Base-by-base conservation (phyloP, 2,329 filamentous ascomycete genomes). In the Phaeosphaeria sp. region DNA sequence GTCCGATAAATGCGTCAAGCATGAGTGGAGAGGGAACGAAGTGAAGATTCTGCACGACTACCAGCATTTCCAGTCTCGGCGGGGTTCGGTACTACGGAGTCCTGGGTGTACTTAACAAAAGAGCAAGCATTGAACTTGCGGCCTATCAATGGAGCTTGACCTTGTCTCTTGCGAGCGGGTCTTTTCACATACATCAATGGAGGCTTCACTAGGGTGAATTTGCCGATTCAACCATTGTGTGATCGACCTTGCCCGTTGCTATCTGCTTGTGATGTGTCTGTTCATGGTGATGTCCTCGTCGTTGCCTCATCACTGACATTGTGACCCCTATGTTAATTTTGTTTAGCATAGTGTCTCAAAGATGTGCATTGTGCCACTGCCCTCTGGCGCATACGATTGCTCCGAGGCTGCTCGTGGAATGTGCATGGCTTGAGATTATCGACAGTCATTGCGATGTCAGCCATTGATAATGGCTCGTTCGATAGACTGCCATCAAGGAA, bases 1-100 rank as follows among this genome's bases (percentile, higher is more conserved):
- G 92, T 99, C 85, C 90, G 95, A 87, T 98, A 96, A 92, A 89
- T 77, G 78, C 70, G 62, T 66, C 60, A 48, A 61, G 52, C 51
- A 54, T 50, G 60, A 61, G 60, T 65, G 53, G 63, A 63, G 58
- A 64, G 58, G 65, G 62, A 69, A 68, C 61, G 63, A 71, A 67
- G 59, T 61, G 63, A 69, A 69, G 66, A 67, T 71, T 68, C 67
- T 72, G 74, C 68, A 75, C 64, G 64, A 71, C 65, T 68, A 68
- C 59, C 69, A 72, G 69, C 72, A 75, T 77, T 67, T 73, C 73
- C 70, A 71, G 69, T 72, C 71, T 75, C 71, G 72, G 71, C 67
- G 72, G 71, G 68, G 69, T 65, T 27, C 62, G 73, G 67, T 71
- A 67, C 69, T 70, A 72, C 65, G 73, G 72, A 74, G 75, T 76